phyloP scores from a whole-genome alignment of 2,329 filamentous ascomycete species.

The Sporothrix globosa region DNA sequence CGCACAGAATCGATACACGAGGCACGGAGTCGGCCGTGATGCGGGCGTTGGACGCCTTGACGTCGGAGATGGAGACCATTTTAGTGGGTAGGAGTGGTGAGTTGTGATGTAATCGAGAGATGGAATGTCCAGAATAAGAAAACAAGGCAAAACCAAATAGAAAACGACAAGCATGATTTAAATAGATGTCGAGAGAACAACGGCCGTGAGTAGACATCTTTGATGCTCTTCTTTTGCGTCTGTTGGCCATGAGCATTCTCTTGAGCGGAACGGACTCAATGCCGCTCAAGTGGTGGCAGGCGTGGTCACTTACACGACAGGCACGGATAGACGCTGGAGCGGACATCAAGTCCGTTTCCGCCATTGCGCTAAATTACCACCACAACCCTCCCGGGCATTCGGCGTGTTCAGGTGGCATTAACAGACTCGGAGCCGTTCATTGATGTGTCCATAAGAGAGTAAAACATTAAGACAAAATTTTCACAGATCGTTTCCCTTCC shows the following conservation, averaged over 20 bases:
- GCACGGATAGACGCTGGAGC: not conserved
- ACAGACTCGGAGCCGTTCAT: not conserved
- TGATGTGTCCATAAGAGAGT: not conserved
- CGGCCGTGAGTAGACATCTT: not conserved
- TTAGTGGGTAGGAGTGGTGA: not conserved
- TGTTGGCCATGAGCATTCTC: not conserved
- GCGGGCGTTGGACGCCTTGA: conserved; percentile 28
- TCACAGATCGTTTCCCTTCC: not conserved
- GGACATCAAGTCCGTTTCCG: conserved; percentile 13
- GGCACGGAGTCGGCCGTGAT: conserved; percentile 12
- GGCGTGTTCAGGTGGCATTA: not conserved
- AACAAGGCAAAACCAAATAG: not conserved
- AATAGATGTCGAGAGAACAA: not conserved
- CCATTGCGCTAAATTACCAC: not conserved
- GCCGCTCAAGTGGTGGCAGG: not conserved
- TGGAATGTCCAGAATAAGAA: not conserved
- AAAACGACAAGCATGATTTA: not conserved
- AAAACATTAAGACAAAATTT: not conserved
- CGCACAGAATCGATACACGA: conserved; percentile 8
- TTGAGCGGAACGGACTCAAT: conserved; percentile 3
- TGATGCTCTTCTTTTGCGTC: not conserved
- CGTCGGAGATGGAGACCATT: conserved; percentile 25
- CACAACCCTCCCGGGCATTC: not conserved
- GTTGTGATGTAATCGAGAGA: too few species aligned
- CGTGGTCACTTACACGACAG: conserved; percentile 4